Base-by-base conservation (phyloP, 768 basidiomycete species). In the Mycena galopus region DNA sequence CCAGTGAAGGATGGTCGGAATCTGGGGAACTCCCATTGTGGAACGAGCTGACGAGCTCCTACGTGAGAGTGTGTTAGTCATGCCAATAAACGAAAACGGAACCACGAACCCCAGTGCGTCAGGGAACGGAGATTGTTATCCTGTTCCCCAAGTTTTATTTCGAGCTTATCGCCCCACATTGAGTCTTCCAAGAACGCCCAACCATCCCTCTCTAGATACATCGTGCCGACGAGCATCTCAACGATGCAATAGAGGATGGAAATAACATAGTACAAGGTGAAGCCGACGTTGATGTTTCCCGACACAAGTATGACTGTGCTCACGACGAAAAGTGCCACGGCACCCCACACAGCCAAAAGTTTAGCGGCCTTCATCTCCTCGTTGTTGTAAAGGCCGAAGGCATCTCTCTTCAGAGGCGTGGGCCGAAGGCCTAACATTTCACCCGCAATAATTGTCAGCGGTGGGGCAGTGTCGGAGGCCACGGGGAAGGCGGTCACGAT, bases 111-210 rank as follows among this genome's bases (percentile, higher is more conserved):
- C 77, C 77, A 76, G n/a, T 57, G 30, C 7, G 32, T 61, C n/a
- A 77, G 29, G 0, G 23, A 27, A 2, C 50, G 37, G n/a, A 77
- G 47, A 14, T 62, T 32, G n/a, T 33, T 37, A 55, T 77, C 76
- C 33, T 71, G 72, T 4, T 58, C 51, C 8, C 72, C 57, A 16
- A 77, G 68, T 27, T 56, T 44, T 30, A 17, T 47, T 9, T 67
- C 50, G 2, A 53, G 9, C 5, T 30, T 35, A 16, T 30, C 27
- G 4, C 63, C 66, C 35, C 53, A 63, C 10, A 9, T 21, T 16
- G 29, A 47, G 47, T 72, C 71, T 21, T 76, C 67, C n/a, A 75
- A 60, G 29, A 71, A 67, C 11, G 69, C 56, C 65, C 67, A 73
- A 27, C 74, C 64, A 47, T 65, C 37, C 33, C 70, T 23, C 51